Base-by-base conservation (phyloP, 2,329 filamentous ascomycete genomes). In the Curvularia sp. region DNA sequence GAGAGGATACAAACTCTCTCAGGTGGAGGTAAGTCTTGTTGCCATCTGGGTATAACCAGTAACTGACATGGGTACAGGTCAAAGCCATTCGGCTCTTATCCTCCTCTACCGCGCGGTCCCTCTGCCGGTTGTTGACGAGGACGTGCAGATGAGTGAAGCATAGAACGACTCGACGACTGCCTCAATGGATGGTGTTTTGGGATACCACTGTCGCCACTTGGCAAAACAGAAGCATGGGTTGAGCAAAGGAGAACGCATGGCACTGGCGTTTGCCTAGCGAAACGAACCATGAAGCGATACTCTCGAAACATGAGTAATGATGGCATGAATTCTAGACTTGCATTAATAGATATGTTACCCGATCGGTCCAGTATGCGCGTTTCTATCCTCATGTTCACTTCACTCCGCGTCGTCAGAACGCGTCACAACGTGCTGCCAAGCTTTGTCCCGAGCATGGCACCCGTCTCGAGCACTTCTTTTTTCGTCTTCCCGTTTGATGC, bases 1-100 rank as follows among this genome's bases (percentile, higher is more conserved):
- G 94, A 98, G 70, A 95, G 96, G 82, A 96, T 99, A 66, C 91
- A 94, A 74, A 90, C 89, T 3, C 84, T 99, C 50, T 86, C 93
- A 49, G 96, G 95, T 58, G 95, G 96, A 72, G 94, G 93, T 87
- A 77, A 77, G 83, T 73, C 41, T 38, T 10, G 9, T 18, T 25
- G 15, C 25, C 23, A 34, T 13, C 39, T n/a, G 5, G 8, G 9
- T 13, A 9, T 10, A n/a, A 32, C 15, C 38, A 42, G 19, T 52
- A 49, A 57, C 63, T 71, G 60, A 76, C 55, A 32, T 36, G 41
- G 15, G 15, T 23, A 10, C 53, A 82, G 82, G 82, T 65, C 91
- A 95, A 79, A 90, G 88, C 53, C 91, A 95, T 78, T 93, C 90
- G 49, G 91, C 91, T 27, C 83, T 95, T 47, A 92, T 95, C 62